These are phyloP conservation scores for Paraphysoderma sedebokerense DNA, from an alignment of 371 early-diverging fungal genomes.

Conservation along the genomic window DNA sequence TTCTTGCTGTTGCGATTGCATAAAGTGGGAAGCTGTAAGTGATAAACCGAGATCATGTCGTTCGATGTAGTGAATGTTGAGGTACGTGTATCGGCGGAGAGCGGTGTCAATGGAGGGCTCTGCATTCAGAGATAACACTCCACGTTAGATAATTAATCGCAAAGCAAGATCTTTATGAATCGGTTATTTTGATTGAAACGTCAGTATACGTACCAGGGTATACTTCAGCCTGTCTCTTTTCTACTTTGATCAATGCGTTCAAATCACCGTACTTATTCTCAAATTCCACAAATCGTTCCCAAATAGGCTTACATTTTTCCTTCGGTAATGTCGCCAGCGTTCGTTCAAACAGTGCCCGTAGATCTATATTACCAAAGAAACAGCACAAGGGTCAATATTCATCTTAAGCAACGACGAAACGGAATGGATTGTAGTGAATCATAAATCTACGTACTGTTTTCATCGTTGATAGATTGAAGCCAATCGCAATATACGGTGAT, in stretches of 20 bases:
- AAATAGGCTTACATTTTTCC: not conserved
- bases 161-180: no score
- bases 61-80: not conserved
- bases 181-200: no score
- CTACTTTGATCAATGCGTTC: not conserved
- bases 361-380: no score
- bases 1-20: no score
- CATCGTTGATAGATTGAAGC: not conserved
- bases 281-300: not conserved
- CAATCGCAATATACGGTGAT: not conserved
- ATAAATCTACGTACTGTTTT: no score
- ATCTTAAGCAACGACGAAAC: not conserved
- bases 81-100: not conserved
- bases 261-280: not conserved
- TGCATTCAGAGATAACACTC: no score
- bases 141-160: no score
- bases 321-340: not conserved
- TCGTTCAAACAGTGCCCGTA: no score
- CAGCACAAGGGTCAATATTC: not conserved
- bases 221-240: not conserved
- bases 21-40: no score
- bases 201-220: not conserved
- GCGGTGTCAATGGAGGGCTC: not conserved
- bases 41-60: not conserved
- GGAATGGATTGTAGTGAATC: no score